phyloP scores from a whole-genome alignment of 2,329 filamentous ascomycete species.

The Fusarium heterosporum region DNA sequence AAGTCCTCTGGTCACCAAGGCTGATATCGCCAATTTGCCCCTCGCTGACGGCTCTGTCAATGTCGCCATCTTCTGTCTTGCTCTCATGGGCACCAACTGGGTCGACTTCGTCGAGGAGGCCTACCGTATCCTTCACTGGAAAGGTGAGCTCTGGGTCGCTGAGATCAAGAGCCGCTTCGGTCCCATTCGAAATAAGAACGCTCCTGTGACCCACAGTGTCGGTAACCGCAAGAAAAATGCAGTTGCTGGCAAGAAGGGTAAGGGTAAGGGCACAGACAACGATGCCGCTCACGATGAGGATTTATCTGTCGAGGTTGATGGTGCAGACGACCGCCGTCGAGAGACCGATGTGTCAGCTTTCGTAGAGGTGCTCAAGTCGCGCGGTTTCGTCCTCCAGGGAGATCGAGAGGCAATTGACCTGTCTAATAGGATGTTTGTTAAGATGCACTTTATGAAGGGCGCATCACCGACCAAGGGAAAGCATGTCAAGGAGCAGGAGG shows the following conservation, averaged over 20 bases:
- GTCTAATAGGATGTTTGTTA: constrained; percentile 97
- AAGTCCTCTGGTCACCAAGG: constrained; percentile 80
- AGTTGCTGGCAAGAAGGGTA: constrained; percentile 59
- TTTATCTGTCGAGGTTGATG: constrained; percentile 78
- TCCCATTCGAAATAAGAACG: constrained; percentile 54
- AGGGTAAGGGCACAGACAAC: constrained; percentile 58
- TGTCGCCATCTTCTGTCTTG: constrained; percentile 93
- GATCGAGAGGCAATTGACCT: constrained; percentile 77
- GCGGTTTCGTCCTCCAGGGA: constrained; percentile 86
- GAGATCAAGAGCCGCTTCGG: constrained; percentile 95
- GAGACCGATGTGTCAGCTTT: constrained; percentile 92
- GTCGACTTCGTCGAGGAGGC: constrained; percentile 96
- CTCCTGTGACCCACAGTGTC: constrained; percentile 74
- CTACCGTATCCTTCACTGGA: constrained; percentile 89
- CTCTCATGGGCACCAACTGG: constrained; percentile 99
- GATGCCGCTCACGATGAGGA: constrained; percentile 65
- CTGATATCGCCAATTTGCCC: constrained; percentile 89
- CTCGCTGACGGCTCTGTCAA: constrained; percentile 81
- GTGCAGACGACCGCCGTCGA: constrained; percentile 69
- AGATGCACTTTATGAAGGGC: constrained; percentile 94
- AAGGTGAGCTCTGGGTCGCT: constrained; percentile 95
- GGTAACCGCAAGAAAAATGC: constrained; percentile 71
- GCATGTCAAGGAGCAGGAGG: constrained; percentile 69
- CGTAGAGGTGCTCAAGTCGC: constrained; percentile 80
- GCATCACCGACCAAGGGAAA: constrained; percentile 81